These are phyloP conservation scores for Candida dajiaensis DNA, from an alignment of 805 yeast species.

Conservation along the genomic window DNA sequence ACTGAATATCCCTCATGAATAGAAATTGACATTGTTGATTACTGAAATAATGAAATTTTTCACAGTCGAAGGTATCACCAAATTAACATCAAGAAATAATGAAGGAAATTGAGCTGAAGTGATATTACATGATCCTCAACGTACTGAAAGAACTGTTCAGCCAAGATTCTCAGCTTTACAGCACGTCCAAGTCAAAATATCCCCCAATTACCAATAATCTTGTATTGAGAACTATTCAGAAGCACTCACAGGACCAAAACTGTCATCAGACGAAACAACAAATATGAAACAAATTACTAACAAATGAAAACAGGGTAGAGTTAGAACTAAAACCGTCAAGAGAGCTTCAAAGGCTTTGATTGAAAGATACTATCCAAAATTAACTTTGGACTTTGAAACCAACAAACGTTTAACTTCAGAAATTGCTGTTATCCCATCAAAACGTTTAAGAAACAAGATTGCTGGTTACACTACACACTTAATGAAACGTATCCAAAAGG, in stretches of 20 bases:
- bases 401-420: slow-evolving; percentile 99
- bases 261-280: neutral
- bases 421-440: slow-evolving; percentile 98
- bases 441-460: slow-evolving; percentile 99
- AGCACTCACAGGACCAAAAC: neutral
- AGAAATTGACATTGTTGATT: neutral
- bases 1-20: neutral
- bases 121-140: no score
- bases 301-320: slow-evolving; percentile 76
- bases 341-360: slow-evolving; percentile 99
- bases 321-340: slow-evolving; percentile 99
- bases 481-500: slow-evolving; percentile 99
- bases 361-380: slow-evolving; percentile 99
- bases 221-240: neutral
- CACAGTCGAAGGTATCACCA: neutral
- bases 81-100: neutral
- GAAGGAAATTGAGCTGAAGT: neutral
- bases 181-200: no score
- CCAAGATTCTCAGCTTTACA: neutral
- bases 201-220: no score
- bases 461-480: slow-evolving; percentile 99
- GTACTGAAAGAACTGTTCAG: neutral
- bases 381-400: slow-evolving; percentile 98
- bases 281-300: slow-evolving; percentile 15
- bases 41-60: neutral